Evolutionary conservation across 1,139 yeast genomes (phyloP).

Genomic region (Suhomyces coccinellae): DNA sequence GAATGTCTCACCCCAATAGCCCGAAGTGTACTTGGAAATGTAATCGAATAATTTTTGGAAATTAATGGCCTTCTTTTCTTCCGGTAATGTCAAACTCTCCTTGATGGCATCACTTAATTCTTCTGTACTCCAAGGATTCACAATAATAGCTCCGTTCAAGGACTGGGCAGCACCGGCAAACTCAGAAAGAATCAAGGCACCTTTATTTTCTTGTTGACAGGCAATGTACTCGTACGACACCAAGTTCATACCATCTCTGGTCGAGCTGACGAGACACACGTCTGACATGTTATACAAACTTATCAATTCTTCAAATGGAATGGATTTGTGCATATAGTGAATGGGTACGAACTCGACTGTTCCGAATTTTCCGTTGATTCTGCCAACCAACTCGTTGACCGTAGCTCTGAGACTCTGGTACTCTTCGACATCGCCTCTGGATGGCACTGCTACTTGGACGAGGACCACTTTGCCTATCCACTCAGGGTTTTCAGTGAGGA

Average conservation of each 20-base stretch:
- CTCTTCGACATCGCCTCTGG: conserved; percentile 97
- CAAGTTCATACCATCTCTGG: conserved; percentile 98
- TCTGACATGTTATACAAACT: conserved; percentile 84
- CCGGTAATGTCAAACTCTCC: conserved; percentile 83
- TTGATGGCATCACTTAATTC: conserved; percentile 84
- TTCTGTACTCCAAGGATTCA: conserved; percentile 98
- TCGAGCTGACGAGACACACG: conserved; percentile 88
- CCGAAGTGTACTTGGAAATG: conserved; percentile 89
- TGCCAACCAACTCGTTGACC: conserved; percentile 93
- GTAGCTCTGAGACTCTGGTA: conserved; percentile 91
- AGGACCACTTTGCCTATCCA: conserved; percentile 97
- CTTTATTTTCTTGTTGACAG: conserved; percentile 85
- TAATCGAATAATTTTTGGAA: conserved; percentile 82
- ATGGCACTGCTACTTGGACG: conserved; percentile 97
- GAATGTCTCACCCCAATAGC: conserved; percentile 96
- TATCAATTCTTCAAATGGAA: conserved; percentile 87
- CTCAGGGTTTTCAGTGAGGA: conserved; percentile 89
- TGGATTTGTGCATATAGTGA: conserved; percentile 91
- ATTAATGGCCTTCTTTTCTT: conserved; percentile 73
- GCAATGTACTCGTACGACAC: conserved; percentile 97
- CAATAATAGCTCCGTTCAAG: conserved; percentile 86
- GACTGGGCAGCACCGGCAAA: conserved; percentile 99
- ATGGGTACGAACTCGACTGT: conserved; percentile 97
- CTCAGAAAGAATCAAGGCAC: conserved; percentile 83
- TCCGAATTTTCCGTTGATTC: conserved; percentile 95